Evolutionary conservation across 257 asterid genomes (phyloP).

Genomic region (Scutellaria baicalensis): DNA sequence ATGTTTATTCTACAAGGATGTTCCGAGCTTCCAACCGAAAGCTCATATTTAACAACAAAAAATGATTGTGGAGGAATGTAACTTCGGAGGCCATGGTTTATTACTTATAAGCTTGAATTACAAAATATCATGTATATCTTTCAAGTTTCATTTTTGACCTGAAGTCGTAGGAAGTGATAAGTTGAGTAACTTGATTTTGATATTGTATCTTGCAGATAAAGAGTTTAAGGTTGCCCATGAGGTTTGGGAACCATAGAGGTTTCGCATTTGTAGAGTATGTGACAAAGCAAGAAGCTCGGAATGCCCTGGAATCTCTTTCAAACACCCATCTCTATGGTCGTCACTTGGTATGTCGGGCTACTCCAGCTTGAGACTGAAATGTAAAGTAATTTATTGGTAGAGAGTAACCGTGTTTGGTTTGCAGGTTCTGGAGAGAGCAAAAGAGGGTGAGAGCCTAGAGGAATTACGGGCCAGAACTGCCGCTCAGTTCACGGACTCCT

Average conservation of each 20-base stretch:
- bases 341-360: slow-evolving; percentile 62
- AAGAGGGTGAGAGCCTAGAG: slow-evolving; percentile 91
- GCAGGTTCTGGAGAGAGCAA: slow-evolving; percentile 93
- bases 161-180: background rate
- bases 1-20: background rate
- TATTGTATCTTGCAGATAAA: slow-evolving; percentile 49
- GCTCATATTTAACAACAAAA: no score
- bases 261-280: slow-evolving; percentile 85
- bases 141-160: background rate
- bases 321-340: slow-evolving; percentile 95
- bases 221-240: slow-evolving; percentile 75
- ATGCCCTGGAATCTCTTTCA: slow-evolving; percentile 79
- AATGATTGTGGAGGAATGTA: no score
- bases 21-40: background rate
- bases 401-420: slow-evolving; percentile 2
- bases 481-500: slow-evolving; percentile 57
- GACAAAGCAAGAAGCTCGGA: slow-evolving; percentile 86
- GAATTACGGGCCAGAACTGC: slow-evolving; percentile 83
- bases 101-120: background rate
- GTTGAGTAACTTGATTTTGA: background rate
- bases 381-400: background rate
- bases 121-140: background rate
- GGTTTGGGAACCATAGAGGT: slow-evolving; percentile 80
- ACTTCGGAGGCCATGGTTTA: background rate
- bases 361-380: background rate